These are phyloP conservation scores for Gonium pectorale DNA, from an alignment of 139 green algal species.

Conservation along the genomic window DNA sequence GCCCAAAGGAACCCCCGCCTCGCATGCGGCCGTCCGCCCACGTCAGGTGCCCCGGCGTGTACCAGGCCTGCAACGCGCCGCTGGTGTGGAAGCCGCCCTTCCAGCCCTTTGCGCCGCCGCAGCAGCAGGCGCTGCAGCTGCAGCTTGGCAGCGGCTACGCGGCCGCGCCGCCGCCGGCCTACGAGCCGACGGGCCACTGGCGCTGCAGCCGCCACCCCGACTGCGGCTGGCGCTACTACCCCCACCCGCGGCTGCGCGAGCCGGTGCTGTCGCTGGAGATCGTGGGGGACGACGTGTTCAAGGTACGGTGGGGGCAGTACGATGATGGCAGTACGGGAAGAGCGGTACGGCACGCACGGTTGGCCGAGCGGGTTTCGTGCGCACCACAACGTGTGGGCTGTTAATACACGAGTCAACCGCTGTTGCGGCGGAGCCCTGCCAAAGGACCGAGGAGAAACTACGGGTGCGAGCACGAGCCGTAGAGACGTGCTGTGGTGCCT, in stretches of 20 bases:
- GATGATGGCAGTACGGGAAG: too few relatives aligned
- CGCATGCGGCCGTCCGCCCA: too few relatives aligned
- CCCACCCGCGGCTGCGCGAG: constrained; percentile 41
- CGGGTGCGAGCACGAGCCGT: too few relatives aligned
- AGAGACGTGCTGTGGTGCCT: too few relatives aligned
- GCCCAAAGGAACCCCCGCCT: not conserved
- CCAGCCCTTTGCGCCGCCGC: constrained; percentile 32
- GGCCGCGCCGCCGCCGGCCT: not conserved
- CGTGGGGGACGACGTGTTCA: constrained; percentile 50
- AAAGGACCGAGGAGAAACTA: too few relatives aligned
- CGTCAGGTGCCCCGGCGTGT: constrained; percentile 64
- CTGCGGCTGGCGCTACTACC: constrained; percentile 70
- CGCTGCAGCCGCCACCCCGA: constrained; percentile 37
- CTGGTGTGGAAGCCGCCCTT: not conserved
- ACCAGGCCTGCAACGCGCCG: constrained; percentile 40
- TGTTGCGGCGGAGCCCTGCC: too few relatives aligned
- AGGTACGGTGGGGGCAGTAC: too few relatives aligned
- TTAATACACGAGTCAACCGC: not conserved
- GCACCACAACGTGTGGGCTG: not conserved
- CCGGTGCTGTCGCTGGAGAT: constrained; percentile 72
- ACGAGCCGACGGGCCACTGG: constrained; percentile 38
- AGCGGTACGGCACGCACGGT: too few relatives aligned
- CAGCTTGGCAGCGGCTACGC: constrained; percentile 12
- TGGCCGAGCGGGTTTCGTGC: not conserved
- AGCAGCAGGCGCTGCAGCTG: constrained; percentile 6